Evolutionary conservation across 2,329 filamentous ascomycete genomes (phyloP).

Genomic region (Metarhizium robertsii): DNA sequence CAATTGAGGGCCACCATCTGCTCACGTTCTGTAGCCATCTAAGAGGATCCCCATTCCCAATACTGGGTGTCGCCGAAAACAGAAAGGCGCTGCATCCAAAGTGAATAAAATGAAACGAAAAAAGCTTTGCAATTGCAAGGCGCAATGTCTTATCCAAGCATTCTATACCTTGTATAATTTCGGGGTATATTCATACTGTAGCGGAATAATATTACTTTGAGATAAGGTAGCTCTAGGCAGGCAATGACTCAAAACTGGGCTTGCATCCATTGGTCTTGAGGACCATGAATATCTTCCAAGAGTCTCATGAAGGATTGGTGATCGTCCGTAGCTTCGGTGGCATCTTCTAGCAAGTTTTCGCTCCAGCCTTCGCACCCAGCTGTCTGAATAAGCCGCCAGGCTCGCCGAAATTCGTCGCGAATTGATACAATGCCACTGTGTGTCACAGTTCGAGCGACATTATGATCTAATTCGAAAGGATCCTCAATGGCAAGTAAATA

Average conservation of each 20-base stretch:
- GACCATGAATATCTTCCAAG: constrained; percentile 26
- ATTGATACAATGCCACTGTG: constrained; percentile 75
- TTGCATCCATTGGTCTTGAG: constrained; percentile 2
- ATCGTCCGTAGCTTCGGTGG: constrained; percentile 23
- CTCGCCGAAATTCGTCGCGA: constrained; percentile 73
- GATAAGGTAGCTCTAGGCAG: neutral
- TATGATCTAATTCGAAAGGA: constrained; percentile 81
- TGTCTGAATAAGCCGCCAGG: constrained; percentile 59
- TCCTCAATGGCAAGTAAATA: constrained; percentile 89
- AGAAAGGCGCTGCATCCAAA: neutral
- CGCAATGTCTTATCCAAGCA: neutral
- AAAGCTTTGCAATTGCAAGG: no score
- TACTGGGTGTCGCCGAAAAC: neutral
- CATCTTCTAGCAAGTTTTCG: constrained; percentile 46
- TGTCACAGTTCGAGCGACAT: constrained; percentile 78
- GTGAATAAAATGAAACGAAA: no score
- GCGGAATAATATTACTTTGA: neutral
- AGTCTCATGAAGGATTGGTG: constrained; percentile 16
- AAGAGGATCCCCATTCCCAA: no score
- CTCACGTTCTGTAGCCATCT: no score
- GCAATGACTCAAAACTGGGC: neutral
- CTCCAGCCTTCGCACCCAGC: constrained; percentile 31
- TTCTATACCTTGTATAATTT: neutral
- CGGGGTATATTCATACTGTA: neutral
- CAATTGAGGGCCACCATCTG: no score